Conservation (phyloP, 2,329 filamentous ascomycete genomes). For the Incumbomyces delicatus region DNA sequence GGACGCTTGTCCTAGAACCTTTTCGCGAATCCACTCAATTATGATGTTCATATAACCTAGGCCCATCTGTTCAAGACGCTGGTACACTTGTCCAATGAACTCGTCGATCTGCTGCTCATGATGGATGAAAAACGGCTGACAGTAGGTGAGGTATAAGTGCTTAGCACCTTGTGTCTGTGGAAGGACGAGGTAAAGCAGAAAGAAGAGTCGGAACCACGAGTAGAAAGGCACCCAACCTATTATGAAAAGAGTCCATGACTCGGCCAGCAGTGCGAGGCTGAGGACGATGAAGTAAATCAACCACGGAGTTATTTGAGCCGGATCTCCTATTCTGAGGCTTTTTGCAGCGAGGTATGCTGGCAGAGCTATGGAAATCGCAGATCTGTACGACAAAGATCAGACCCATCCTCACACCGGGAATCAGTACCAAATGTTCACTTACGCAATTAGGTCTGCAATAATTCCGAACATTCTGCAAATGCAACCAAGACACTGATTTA, state of each 20-base stretch:
- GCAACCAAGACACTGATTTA: too few relatives aligned
- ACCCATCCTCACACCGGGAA: neutral
- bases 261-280: conserved; percentile 67
- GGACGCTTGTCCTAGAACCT: conserved; percentile 67
- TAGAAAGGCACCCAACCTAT: conserved; percentile 90
- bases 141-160: conserved; percentile 69
- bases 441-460: conserved; percentile 69
- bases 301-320: conserved; percentile 87
- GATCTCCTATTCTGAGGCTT: conserved; percentile 85
- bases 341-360: conserved; percentile 97
- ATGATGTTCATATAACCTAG: conserved; percentile 63
- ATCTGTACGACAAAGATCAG: conserved; percentile 43
- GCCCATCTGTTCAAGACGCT: conserved; percentile 65
- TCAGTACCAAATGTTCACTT: conserved; percentile 30
- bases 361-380: conserved; percentile 79
- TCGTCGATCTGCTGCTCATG: conserved; percentile 86
- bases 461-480: conserved; percentile 59
- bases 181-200: conserved; percentile 91
- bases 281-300: conserved; percentile 98
- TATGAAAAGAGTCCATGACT: conserved; percentile 82
- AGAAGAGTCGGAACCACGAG: conserved; percentile 74
- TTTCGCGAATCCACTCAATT: conserved; percentile 63
- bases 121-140: conserved; percentile 78
- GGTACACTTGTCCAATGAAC: conserved; percentile 73
- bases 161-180: conserved; percentile 92